phyloP scores from a whole-genome alignment of 2,329 filamentous ascomycete genomes.

The Paramyrothecium roridum region DNA sequence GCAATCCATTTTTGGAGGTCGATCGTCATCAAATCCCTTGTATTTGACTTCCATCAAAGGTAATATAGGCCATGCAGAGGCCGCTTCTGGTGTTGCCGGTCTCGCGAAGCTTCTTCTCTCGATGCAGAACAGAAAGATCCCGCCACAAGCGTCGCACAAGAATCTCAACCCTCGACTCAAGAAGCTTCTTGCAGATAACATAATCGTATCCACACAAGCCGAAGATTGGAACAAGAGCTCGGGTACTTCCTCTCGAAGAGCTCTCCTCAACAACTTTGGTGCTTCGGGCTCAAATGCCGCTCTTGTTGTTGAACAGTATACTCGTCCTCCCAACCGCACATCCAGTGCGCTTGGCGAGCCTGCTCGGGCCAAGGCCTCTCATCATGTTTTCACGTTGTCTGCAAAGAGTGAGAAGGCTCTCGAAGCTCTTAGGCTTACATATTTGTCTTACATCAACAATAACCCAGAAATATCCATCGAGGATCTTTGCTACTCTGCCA shows the following conservation, averaged over 20 bases:
- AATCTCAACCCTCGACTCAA: constrained; percentile 21
- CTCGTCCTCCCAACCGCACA: not conserved
- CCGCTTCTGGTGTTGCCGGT: constrained; percentile 19
- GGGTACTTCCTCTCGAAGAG: constrained; percentile 9
- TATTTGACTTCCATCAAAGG: constrained; percentile 22
- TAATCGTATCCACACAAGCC: not conserved
- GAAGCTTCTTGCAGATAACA: not conserved
- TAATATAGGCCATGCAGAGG: constrained; percentile 19
- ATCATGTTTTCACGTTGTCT: not conserved
- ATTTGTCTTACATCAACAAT: not conserved
- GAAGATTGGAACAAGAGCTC: constrained; percentile 1
- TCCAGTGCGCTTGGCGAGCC: not conserved
- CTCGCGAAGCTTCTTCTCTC: constrained; percentile 21
- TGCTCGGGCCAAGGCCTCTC: not conserved
- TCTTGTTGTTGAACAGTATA: constrained; percentile 15
- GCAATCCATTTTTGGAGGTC: not conserved
- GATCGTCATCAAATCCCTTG: constrained; percentile 43
- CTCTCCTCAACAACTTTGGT: constrained; percentile 31
- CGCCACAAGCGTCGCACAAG: constrained; percentile 15
- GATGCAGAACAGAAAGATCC: constrained; percentile 15
- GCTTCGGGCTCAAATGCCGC: constrained; percentile 21
- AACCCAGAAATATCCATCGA: constrained; percentile 5
- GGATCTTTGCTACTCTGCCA: constrained; percentile 17
- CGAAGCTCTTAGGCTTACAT: not conserved
- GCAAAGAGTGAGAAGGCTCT: not conserved